These are phyloP conservation scores for Parascedosporium putredinis DNA, from an alignment of 2,329 filamentous ascomycete species.

Conservation along the genomic window DNA sequence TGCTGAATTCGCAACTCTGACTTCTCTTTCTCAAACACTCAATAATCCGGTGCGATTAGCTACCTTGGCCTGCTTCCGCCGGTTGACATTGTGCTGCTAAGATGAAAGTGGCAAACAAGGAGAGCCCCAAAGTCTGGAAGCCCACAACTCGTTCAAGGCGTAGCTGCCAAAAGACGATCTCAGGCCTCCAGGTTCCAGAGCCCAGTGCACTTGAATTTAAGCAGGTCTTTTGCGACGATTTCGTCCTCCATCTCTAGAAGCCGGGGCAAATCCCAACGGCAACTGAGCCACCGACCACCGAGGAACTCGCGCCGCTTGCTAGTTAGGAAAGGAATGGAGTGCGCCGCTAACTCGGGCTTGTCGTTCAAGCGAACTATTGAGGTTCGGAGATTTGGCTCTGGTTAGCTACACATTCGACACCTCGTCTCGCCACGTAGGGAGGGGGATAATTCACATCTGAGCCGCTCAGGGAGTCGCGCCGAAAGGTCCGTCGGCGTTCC, in stretches of 20 bases:
- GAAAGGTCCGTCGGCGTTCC: constrained; percentile 25
- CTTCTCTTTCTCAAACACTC: too few species aligned
- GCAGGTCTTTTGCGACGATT: constrained; percentile 22
- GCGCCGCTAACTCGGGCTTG: constrained; percentile 27
- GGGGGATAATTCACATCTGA: constrained; percentile 2
- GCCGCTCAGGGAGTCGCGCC: neutral
- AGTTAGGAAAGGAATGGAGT: constrained; percentile 33
- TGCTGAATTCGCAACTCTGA: too few species aligned
- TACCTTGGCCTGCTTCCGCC: too few species aligned
- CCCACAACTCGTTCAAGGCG: too few species aligned
- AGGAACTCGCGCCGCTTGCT: constrained; percentile 32
- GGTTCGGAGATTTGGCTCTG: too few species aligned
- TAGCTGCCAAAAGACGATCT: neutral
- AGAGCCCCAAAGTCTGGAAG: too few species aligned
- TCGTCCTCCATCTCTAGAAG: constrained; percentile 28
- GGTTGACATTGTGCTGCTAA: too few species aligned
- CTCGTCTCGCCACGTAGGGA: too few species aligned
- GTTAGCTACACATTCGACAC: too few species aligned
- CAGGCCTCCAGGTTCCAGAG: neutral
- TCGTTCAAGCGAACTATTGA: constrained; percentile 20
- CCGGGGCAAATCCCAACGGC: constrained; percentile 37
- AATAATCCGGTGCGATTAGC: too few species aligned
- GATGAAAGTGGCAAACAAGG: too few species aligned
- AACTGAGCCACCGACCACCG: constrained; percentile 30
- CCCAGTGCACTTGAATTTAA: constrained; percentile 13